These are phyloP conservation scores for Aureobasidium leucospermi DNA, from an alignment of 2,329 filamentous ascomycete genomes.

Conservation along the genomic window DNA sequence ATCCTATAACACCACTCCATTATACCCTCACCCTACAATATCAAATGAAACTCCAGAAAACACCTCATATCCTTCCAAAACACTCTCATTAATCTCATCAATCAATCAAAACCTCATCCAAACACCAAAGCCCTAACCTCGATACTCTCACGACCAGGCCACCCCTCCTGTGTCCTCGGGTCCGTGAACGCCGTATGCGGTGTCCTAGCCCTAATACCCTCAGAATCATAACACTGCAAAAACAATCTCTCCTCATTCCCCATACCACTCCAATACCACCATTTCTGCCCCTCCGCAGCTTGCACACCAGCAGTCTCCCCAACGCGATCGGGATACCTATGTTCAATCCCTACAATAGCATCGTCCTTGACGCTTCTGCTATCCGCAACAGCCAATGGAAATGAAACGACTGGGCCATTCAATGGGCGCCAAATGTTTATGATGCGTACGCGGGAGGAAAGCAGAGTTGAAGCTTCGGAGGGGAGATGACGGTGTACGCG, in stretches of 20 bases:
- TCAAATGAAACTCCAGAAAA: too few species aligned
- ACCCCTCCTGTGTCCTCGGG: conserved; percentile 60
- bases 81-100: neutral
- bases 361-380: conserved; percentile 47
- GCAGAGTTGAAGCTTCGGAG: conserved; percentile 58
- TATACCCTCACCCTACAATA: neutral
- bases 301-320: conserved; percentile 69
- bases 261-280: conserved; percentile 79
- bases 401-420: conserved; percentile 50
- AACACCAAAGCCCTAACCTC: conserved; percentile 84
- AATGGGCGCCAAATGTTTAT: conserved; percentile 77
- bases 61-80: too few species aligned
- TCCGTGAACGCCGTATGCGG: conserved; percentile 78
- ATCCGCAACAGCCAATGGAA: conserved; percentile 52
- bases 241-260: conserved; percentile 49
- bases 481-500: conserved; percentile 63
- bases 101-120: conserved; percentile 29
- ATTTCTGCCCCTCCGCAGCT: conserved; percentile 56
- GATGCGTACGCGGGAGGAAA: conserved; percentile 67
- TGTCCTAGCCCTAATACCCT: conserved; percentile 32
- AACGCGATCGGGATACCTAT: conserved; percentile 61
- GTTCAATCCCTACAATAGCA: conserved; percentile 65
- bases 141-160: conserved; percentile 68
- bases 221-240: conserved; percentile 42
- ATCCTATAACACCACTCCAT: too few species aligned